Conservation (phyloP, 306 rosid genomes). For the Rosa rugosa region DNA sequence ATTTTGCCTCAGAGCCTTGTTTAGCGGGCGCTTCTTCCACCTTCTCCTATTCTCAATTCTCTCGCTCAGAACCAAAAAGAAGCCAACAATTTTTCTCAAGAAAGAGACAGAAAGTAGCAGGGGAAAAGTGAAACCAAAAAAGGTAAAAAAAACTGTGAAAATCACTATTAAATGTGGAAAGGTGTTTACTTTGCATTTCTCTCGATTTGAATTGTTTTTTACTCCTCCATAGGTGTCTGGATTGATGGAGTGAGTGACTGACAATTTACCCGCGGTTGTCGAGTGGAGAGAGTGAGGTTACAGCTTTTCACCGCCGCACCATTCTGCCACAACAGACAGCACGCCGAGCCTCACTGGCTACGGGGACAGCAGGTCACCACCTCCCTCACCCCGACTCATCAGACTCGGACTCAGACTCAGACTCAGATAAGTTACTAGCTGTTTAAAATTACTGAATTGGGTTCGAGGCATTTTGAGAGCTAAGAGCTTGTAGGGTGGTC, state of each 20-base stretch:
- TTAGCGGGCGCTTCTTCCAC: constrained; percentile 37
- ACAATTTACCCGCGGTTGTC: constrained; percentile 71
- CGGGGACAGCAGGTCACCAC: constrained; percentile 46
- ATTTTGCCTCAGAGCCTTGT: constrained; percentile 39
- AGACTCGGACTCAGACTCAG: neutral
- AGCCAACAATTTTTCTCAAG: constrained; percentile 19
- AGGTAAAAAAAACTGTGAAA: neutral
- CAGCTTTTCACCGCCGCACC: constrained; percentile 48
- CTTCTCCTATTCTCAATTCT: neutral
- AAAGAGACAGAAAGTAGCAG: constrained; percentile 5
- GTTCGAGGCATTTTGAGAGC: neutral
- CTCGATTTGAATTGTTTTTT: neutral
- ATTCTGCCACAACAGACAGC: constrained; percentile 50
- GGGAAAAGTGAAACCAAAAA: constrained; percentile 13
- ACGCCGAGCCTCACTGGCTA: constrained; percentile 55
- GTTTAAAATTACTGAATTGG: neutral
- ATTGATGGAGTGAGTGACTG: constrained; percentile 45
- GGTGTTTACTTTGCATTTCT: neutral
- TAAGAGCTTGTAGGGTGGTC: constrained; percentile 51
- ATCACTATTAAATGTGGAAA: neutral
- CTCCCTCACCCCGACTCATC: neutral
- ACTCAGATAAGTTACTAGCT: neutral
- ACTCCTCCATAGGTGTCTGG: neutral
- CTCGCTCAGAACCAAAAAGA: neutral
- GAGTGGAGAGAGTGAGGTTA: constrained; percentile 36